Base-by-base conservation (phyloP, 768 basidiomycete genomes). In the Pulveroboletus sp. region DNA sequence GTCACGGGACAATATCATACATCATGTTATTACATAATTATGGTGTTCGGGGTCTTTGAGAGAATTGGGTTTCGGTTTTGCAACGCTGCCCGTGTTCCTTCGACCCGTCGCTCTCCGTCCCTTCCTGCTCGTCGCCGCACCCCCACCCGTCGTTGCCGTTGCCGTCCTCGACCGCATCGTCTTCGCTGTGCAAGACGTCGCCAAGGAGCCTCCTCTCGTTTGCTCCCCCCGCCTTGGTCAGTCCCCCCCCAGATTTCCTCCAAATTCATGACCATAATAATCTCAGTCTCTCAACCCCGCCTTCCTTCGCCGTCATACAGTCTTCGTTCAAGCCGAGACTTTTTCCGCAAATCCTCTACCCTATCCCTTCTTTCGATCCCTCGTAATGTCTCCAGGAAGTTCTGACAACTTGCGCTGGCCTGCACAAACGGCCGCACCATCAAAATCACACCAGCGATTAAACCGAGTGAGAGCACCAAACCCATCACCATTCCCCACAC, bases 401-500 rank as follows among this genome's bases (percentile, higher is more conserved):
- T 62, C 61, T 18, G 52, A 67, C 57, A 60, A 68, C 49, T 61
- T 56, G 40, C 76, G 70, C 44, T 78, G 77, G 77, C 81, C 80
- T 32, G 53, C 51, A 10, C 69, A 63, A 62, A 81, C 79, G 0
- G 48, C 69, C 13, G 30, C 58, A 11, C 63, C 68, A n/a, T 61
- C 69, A 53, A 53, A 61, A 53, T 48, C 61, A 28, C 40, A 51
- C 41, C 38, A 53, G 51, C 69, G 67, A 65, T 70, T 70, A 57
- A 69, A 69, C 53, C 59, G 57, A 49, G 54, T 63, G 55, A 39
- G 41, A 17, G 37, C 58, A 54, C 70, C 77, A 44, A 61, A 68
- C 69, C 47, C 57, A 66, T 63, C 18, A 5, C 53, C 65, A 7
- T 35, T 40, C 40, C 55, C 53, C 21, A 43, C 45, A 36, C 51